phyloP scores from a whole-genome alignment of 1,284 basidiomycete genomes.

The Rhodotorula sp. region DNA sequence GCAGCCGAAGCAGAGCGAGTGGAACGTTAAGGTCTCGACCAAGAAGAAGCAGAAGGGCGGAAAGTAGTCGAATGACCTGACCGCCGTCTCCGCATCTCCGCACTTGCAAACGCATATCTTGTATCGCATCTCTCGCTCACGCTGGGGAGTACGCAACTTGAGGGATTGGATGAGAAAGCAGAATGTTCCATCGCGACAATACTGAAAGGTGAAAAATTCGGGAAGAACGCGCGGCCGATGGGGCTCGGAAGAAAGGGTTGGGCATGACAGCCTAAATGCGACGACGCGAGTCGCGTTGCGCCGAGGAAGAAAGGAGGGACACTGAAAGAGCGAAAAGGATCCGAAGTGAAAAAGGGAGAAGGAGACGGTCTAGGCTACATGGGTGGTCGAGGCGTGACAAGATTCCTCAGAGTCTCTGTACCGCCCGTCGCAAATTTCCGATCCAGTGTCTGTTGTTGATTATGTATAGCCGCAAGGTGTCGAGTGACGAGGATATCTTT shows the following conservation, averaged over 20 bases:
- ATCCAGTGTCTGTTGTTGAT: background rate
- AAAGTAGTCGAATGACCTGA: constrained; percentile 17
- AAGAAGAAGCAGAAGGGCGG: constrained; percentile 44
- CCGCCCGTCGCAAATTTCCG: background rate
- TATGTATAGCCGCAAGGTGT: too few relatives aligned
- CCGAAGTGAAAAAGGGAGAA: background rate
- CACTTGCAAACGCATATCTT: background rate
- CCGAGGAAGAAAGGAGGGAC: background rate
- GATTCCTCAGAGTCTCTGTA: background rate
- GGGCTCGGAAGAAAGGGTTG: too few relatives aligned
- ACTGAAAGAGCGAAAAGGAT: background rate
- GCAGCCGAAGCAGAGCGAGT: constrained; percentile 33
- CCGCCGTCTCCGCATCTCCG: background rate
- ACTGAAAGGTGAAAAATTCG: background rate
- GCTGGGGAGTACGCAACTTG: background rate
- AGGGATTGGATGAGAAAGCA: background rate
- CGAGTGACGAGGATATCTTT: background rate
- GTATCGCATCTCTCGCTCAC: background rate
- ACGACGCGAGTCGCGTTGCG: background rate
- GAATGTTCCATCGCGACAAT: background rate
- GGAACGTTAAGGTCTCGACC: constrained; percentile 44
- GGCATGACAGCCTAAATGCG: too few relatives aligned
- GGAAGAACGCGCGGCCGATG: background rate
- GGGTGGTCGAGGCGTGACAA: background rate
- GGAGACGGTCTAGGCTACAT: too few relatives aligned